These are phyloP conservation scores for Tolypocladium endophyticum DNA, from an alignment of 2,329 filamentous ascomycete genomes.

Conservation along the genomic window DNA sequence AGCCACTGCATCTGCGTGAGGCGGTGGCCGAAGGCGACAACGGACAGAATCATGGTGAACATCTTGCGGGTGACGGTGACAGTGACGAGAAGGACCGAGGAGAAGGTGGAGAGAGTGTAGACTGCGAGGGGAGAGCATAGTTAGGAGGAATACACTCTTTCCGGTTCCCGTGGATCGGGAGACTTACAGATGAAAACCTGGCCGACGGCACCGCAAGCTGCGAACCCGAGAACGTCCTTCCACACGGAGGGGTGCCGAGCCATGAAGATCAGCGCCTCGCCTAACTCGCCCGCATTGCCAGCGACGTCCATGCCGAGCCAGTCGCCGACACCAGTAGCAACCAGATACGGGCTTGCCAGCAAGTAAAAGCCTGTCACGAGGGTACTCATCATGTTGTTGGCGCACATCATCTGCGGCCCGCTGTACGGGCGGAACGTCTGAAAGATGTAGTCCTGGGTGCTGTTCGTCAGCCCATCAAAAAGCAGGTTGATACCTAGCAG, in stretches of 20 bases:
- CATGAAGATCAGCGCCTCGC: constrained; percentile 72
- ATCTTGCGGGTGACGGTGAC: constrained; percentile 98
- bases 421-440: constrained; percentile 65
- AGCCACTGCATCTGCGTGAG: constrained; percentile 87
- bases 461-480: constrained; percentile 93
- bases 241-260: constrained; percentile 69
- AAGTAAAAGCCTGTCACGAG: constrained; percentile 68
- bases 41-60: constrained; percentile 96
- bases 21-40: constrained; percentile 86
- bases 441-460: constrained; percentile 94
- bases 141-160: background rate
- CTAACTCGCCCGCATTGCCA: constrained; percentile 63
- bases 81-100: constrained; percentile 82
- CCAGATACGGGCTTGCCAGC: constrained; percentile 68
- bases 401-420: constrained; percentile 99
- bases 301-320: constrained; percentile 57
- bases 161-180: background rate
- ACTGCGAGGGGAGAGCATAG: constrained; percentile 31
- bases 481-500: constrained; percentile 82
- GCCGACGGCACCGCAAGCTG: constrained; percentile 79
- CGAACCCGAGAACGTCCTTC: constrained; percentile 82
- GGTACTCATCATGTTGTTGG: constrained; percentile 83
- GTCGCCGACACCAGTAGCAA: constrained; percentile 51
- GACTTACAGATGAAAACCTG: constrained; percentile 85
- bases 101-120: constrained; percentile 88